phyloP scores from a whole-genome alignment of 805 yeast genomes.

The Kluyveromyces aestuarii region DNA sequence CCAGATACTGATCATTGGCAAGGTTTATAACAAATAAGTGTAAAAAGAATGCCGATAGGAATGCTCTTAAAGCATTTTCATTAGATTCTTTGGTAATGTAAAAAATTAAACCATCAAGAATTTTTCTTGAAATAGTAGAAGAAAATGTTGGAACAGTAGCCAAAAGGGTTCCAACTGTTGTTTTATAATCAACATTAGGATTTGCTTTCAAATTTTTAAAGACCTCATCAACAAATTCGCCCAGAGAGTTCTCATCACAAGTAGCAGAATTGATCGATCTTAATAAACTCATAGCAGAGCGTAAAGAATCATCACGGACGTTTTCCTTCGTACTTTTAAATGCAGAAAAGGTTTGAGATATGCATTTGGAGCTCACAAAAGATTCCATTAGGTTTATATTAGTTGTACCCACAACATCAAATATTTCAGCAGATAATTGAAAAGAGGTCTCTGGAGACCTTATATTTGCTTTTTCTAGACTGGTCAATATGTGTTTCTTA shows the following conservation, averaged over 20 bases:
- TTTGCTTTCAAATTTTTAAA: slow-evolving; percentile 49
- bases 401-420: slow-evolving; percentile 18
- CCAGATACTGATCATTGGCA: slow-evolving; percentile 19
- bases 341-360: slow-evolving; percentile 42
- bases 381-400: slow-evolving; percentile 35
- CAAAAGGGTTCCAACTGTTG: slow-evolving; percentile 40
- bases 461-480: slow-evolving; percentile 62
- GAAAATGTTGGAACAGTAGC: slow-evolving; percentile 21
- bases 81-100: slow-evolving; percentile 67
- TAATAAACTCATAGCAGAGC: slow-evolving; percentile 26
- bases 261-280: slow-evolving; percentile 12
- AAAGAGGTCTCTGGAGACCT: slow-evolving; percentile 72
- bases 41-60: slow-evolving; percentile 40
- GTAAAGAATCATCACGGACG: slow-evolving; percentile 44
- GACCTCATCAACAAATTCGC: slow-evolving; percentile 41
- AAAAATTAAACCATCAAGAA: slow-evolving; percentile 38
- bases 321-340: slow-evolving; percentile 62
- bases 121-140: slow-evolving; percentile 27
- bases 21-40: slow-evolving; percentile 32
- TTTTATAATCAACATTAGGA: slow-evolving; percentile 58
- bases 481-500: slow-evolving; percentile 39
- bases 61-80: slow-evolving; percentile 47
- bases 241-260: slow-evolving; percentile 23
- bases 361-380: slow-evolving; percentile 38
- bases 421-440: slow-evolving; percentile 44